phyloP scores from a whole-genome alignment of 164 flowering plant species.

The Magnolia sinica region DNA sequence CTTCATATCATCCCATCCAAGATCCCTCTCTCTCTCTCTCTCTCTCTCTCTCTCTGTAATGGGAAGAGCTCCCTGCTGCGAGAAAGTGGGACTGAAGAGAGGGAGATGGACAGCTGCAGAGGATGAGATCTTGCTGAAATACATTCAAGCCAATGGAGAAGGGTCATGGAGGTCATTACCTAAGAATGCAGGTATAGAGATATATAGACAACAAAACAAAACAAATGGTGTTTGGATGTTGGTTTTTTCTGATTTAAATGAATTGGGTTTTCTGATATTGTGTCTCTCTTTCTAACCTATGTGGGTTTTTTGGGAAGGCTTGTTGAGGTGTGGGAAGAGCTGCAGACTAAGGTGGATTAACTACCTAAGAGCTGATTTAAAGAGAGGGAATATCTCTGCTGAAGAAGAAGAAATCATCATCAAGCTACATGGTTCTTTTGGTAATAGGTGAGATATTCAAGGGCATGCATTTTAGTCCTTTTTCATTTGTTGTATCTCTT shows the following conservation, averaged over 20 bases:
- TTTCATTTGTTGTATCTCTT: too few relatives aligned
- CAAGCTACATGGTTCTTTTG: slow-evolving; percentile 59
- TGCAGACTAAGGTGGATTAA: slow-evolving; percentile 92
- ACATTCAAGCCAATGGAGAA: slow-evolving; percentile 72
- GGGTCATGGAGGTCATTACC: slow-evolving; percentile 92
- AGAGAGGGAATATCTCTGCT: slow-evolving; percentile 72
- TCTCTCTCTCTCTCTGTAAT: slow-evolving; percentile 20
- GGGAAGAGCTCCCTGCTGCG: slow-evolving; percentile 95
- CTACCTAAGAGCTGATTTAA: slow-evolving; percentile 71
- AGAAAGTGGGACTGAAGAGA: slow-evolving; percentile 74
- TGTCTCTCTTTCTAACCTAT: not conserved
- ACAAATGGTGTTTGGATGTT: not conserved
- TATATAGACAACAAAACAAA: not conserved
- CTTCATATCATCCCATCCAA: not conserved
- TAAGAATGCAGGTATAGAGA: slow-evolving; percentile 70
- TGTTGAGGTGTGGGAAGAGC: slow-evolving; percentile 89
- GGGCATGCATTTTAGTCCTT: not conserved
- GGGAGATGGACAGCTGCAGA: slow-evolving; percentile 94
- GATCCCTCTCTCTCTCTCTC: not conserved
- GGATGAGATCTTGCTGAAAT: slow-evolving; percentile 56
- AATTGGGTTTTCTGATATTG: not conserved
- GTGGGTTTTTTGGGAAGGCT: slow-evolving; percentile 36
- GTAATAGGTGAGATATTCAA: slow-evolving; percentile 47
- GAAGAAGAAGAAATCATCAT: slow-evolving; percentile 69
- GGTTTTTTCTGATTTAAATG: not conserved